Evolutionary conservation across 441 rosid species (phyloP), one percentile per base, ranked within the genome.

Genomic region (Erysimum cheiri): DNA sequence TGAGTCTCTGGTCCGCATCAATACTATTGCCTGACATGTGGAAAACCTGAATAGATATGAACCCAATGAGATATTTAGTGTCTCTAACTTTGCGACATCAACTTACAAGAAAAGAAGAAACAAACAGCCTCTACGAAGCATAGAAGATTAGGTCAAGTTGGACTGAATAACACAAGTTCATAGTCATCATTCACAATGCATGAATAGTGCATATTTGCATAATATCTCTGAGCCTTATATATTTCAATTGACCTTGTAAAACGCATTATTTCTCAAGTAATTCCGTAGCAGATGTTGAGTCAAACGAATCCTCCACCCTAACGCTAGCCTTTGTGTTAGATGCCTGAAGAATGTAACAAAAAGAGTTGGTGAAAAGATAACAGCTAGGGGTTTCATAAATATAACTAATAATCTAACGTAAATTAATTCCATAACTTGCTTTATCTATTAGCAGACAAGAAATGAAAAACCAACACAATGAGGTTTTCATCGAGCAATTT

Each of bases 1-100:
- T 96, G 60, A 96, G 81, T 81, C 99, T 85, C 82, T 96, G 99
- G 80, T 96, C 99, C 5, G 97, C 98, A 83, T 96, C 99, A 69
- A 96, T 82, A 55, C 78, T 84, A 86, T 84, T 85, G 79, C 86
- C 88, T n/a, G 98, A 89, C 97, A 91, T 84, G 80, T 91, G 78
- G 83, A 96, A 93, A 64, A 96, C 94, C 99, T 94, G 78, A 69
- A 73, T 46, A 68, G 33, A 76, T 28, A 69, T 37, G 67, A 35
- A 76, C 44, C 47, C 66, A 71, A 35, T 43, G 29, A 61, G 14
- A 71, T 58, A 52, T 50, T 69, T 37, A 59, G n/a, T 33, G 57
- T 59, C 61, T 43, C 57, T 14, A n/a, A 50, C 28, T 33, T 60
- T 41, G 37, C 12, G 8, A 50, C 47, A 57, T 35, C 77, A 50